A percentile compares a stretch with the other conserved stretches of the same genome.
Conservation (phyloP, 2,329 filamentous ascomycete species). For the Fulvia fulva region DNA sequence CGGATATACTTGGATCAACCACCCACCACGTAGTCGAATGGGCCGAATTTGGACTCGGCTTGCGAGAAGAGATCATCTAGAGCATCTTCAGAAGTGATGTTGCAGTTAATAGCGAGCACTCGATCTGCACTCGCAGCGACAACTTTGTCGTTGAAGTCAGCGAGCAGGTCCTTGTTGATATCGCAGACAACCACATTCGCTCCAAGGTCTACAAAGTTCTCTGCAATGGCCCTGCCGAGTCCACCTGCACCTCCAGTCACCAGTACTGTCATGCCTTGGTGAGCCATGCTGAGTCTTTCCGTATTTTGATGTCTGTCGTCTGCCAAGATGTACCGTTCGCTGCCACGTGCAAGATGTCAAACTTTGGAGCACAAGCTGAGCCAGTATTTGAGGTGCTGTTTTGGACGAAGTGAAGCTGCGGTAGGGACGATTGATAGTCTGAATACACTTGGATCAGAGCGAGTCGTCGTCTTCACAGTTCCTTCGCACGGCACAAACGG, state of each 20-base stretch:
- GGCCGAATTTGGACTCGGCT: slow-evolving; percentile 38
- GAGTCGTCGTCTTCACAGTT: neutral
- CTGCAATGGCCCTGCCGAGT: slow-evolving; percentile 33
- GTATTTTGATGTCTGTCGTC: neutral
- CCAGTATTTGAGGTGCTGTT: no score
- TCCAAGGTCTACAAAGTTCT: slow-evolving; percentile 31
- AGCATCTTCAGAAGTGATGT: slow-evolving; percentile 37
- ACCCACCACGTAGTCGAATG: slow-evolving; percentile 47
- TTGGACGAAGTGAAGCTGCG: no score
- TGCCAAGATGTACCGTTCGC: neutral
- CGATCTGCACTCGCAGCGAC: slow-evolving; percentile 21
- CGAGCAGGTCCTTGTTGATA: slow-evolving; percentile 31
- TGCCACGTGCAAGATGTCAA: neutral
- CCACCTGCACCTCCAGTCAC: slow-evolving; percentile 35
- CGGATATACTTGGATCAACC: no score
- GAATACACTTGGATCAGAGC: neutral
- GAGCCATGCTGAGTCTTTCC: slow-evolving; percentile 5
- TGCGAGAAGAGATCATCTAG: slow-evolving; percentile 38
- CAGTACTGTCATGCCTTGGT: slow-evolving; percentile 30
- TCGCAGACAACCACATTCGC: slow-evolving; percentile 37
- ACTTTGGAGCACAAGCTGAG: neutral
- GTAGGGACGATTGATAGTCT: no score
- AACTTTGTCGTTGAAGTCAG: slow-evolving; percentile 30
- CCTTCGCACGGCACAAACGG: no score
- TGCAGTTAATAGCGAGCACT: slow-evolving; percentile 33